Evolutionary conservation across 208 protist species (phyloP), one percentile per base, ranked within the genome.

Genomic region (Trypanosoma scelopori): DNA sequence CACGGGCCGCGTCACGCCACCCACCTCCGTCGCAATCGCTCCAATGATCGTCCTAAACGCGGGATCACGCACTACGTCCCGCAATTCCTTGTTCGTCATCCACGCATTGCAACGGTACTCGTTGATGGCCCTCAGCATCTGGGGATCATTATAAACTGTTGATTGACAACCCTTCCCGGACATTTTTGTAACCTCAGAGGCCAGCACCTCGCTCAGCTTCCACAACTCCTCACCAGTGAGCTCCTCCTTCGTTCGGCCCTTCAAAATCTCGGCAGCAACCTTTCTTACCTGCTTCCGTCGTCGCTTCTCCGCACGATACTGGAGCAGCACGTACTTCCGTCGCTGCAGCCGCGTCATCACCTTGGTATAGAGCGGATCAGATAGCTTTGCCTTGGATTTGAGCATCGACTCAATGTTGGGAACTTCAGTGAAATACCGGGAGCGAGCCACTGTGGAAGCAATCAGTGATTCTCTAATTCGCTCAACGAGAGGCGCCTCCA

Each of bases 71-170:
- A 94, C 58, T 15, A 72, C 49, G 39, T 52, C 52, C 57, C 73
- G 56, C 53, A 92, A 51, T 16, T 52, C 69, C 3, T 28, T 45
- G 53, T 87, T 84, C 56, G 90, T 93, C 90, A 95, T 95, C 87
- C 90, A 95, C 46, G 80, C 78, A 60, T 95, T 95, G 41, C 79
- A 76, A 35, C 84, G 86, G 69, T 91, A 89, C 72, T 82, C 61
- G 48, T 92, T 78, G 50, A 95, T 95, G 23, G 90, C 90, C 45
- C 69, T 52, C 28, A 92, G 81, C 82, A 93, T 88, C 56, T 92
- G 87, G 4, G 79, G 48, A 52, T 95, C 90, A 15, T 76, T 89
- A 35, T 79, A 42, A 1, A 95, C 67, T n/a, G 84, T 95, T 48
- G 76, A 80, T 25, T 80, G 82, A 71, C 84, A 92, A 42, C 68